Evolutionary conservation across 495 filamentous ascomycete genomes (phyloP).

Genomic region (Halenospora varia): DNA sequence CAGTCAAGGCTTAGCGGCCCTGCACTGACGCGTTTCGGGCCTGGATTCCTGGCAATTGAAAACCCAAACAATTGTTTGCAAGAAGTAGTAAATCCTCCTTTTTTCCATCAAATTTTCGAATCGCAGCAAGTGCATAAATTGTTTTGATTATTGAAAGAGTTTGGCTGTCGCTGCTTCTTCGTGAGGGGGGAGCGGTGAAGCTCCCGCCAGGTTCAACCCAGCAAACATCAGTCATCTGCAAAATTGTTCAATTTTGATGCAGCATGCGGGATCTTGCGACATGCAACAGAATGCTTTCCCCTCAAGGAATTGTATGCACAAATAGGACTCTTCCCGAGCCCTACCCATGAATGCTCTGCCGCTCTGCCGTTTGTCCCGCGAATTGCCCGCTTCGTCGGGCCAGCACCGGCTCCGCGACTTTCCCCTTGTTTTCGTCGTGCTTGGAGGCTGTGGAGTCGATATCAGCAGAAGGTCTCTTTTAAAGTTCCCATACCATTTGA

Average conservation of each 20-base stretch:
- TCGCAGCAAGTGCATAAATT: too few relatives aligned
- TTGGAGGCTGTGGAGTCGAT: too few relatives aligned
- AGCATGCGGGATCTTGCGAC: background rate
- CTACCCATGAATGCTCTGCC: background rate
- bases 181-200: background rate
- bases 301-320: background rate
- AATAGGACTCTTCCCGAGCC: background rate
- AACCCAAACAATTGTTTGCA: background rate
- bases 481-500: too few relatives aligned
- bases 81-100: background rate
- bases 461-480: too few relatives aligned
- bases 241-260: background rate
- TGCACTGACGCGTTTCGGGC: background rate
- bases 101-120: too few relatives aligned
- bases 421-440: too few relatives aligned
- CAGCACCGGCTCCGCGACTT: too few relatives aligned
- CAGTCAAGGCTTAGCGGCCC: background rate
- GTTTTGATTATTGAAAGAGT: too few relatives aligned
- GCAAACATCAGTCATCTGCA: background rate
- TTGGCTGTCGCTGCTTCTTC: background rate
- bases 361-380: too few relatives aligned
- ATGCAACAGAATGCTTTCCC: background rate
- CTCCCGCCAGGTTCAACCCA: background rate
- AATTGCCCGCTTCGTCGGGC: too few relatives aligned
- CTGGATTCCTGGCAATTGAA: background rate